A percentile compares a stretch with the other conserved stretches of the same genome.
phyloP scores from a whole-genome alignment of 2,329 filamentous ascomycete genomes.

The Pseudogymnoascus sp. region DNA sequence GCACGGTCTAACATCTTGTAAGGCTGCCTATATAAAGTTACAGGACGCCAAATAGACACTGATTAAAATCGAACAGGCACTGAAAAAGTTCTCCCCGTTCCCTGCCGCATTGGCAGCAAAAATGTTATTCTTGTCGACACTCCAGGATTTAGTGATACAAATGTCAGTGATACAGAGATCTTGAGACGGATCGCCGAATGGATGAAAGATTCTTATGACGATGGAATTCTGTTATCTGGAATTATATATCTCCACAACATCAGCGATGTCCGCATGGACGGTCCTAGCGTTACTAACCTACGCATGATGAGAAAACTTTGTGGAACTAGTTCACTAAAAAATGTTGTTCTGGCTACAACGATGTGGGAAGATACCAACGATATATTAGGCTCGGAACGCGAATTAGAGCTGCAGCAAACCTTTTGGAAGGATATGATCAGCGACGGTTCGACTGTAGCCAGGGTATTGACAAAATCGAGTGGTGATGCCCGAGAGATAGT shows the following conservation, averaged over 20 bases:
- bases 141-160: slow-evolving; percentile 36
- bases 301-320: slow-evolving; percentile 34
- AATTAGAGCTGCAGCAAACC: slow-evolving; percentile 16
- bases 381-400: slow-evolving; percentile 15
- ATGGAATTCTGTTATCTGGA: slow-evolving; percentile 27
- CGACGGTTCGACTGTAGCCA: neutral
- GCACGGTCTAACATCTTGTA: slow-evolving; percentile 27
- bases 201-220: slow-evolving; percentile 23
- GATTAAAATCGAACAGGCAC: slow-evolving; percentile 5
- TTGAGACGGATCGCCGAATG: slow-evolving; percentile 29
- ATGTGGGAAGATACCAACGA: slow-evolving; percentile 27
- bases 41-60: neutral
- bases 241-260: slow-evolving; percentile 31
- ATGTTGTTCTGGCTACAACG: slow-evolving; percentile 34
- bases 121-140: slow-evolving; percentile 31
- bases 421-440: slow-evolving; percentile 15
- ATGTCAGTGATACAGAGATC: slow-evolving; percentile 31
- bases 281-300: slow-evolving; percentile 29
- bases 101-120: neutral
- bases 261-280: slow-evolving; percentile 28
- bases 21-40: slow-evolving; percentile 4
- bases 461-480: neutral
- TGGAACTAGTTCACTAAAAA: slow-evolving; percentile 28
- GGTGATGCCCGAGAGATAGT: neutral
- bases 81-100: slow-evolving; percentile 7